Conservation (phyloP, 768 basidiomycete genomes). For the Sporobolomyces phaffii region DNA sequence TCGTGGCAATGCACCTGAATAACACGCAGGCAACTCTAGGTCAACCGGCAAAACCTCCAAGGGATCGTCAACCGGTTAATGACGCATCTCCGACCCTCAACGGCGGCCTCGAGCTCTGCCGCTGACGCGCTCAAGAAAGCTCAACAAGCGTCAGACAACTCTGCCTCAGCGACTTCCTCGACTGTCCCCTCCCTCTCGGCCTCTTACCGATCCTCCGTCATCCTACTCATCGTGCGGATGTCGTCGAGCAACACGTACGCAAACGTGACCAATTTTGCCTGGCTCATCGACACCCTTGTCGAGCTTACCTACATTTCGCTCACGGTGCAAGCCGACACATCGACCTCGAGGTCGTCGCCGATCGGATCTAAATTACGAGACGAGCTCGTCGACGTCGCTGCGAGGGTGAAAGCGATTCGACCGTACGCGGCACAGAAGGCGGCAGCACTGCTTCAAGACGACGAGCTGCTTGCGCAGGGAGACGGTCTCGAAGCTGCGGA, state of each 20-base stretch:
- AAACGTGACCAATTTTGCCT: conserved; percentile 87
- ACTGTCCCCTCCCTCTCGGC: conserved; percentile 57
- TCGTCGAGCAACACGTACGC: conserved; percentile 73
- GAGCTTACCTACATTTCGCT: conserved; percentile 78
- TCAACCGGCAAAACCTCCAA: conserved; percentile 74
- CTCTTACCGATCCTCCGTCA: conserved; percentile 76
- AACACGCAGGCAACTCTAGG: no score
- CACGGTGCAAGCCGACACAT: conserved; percentile 23
- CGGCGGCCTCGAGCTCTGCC: conserved; percentile 42
- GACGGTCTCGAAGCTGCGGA: conserved; percentile 54
- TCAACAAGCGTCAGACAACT: conserved; percentile 24
- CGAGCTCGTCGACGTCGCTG: conserved; percentile 78
- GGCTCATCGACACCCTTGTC: conserved; percentile 91
- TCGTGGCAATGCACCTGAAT: no score
- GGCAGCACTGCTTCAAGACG: conserved; percentile 73
- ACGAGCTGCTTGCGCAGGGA: conserved; percentile 54
- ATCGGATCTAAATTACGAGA: conserved; percentile 72
- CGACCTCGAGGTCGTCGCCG: conserved; percentile 48
- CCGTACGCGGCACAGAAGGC: conserved; percentile 76
- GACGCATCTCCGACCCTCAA: conserved; percentile 59
- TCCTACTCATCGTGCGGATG: conserved; percentile 76
- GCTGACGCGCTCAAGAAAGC: conserved; percentile 34
- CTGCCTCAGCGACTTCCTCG: conserved; percentile 39
- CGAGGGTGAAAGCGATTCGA: conserved; percentile 68
- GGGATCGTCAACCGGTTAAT: conserved; percentile 84